Evolutionary conservation across 2,329 filamentous ascomycete genomes (phyloP).

Genomic region (Aspergillus pseudonomiae): DNA sequence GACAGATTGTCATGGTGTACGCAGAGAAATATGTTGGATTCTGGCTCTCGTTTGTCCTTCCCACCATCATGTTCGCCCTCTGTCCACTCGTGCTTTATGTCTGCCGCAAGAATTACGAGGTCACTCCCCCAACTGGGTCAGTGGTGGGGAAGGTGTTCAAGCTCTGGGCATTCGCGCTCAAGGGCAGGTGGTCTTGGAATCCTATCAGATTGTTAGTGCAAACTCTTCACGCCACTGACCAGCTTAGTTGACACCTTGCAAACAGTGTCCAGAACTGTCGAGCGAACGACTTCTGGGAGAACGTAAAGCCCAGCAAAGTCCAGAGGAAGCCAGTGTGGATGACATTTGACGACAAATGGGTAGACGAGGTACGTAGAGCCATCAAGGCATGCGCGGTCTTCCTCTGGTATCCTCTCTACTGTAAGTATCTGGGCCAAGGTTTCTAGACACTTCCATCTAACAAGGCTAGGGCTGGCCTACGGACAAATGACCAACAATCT

Average conservation of each 20-base stretch:
- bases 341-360: slow-evolving; percentile 80
- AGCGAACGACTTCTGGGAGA: slow-evolving; percentile 25
- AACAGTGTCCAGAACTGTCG: slow-evolving; percentile 24
- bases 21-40: slow-evolving; percentile 76
- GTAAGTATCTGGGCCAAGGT: slow-evolving; percentile 18
- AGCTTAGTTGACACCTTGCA: not conserved
- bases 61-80: slow-evolving; percentile 65
- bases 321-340: slow-evolving; percentile 48
- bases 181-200: slow-evolving; percentile 65
- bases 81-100: slow-evolving; percentile 64
- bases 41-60: slow-evolving; percentile 62
- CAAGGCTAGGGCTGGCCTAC: slow-evolving; percentile 46
- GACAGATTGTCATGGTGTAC: slow-evolving; percentile 69
- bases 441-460: not conserved
- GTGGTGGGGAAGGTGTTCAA: slow-evolving; percentile 69
- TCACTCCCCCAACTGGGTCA: slow-evolving; percentile 70
- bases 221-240: not conserved
- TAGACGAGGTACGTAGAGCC: slow-evolving; percentile 73
- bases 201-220: slow-evolving; percentile 47
- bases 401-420: slow-evolving; percentile 55
- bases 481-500: slow-evolving; percentile 59
- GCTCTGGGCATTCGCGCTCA: slow-evolving; percentile 63
- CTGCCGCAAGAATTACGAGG: slow-evolving; percentile 65
- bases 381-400: slow-evolving; percentile 71
- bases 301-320: slow-evolving; percentile 26